Conservation (phyloP, 305 asterid species). For the Euphrasia arctica region DNA sequence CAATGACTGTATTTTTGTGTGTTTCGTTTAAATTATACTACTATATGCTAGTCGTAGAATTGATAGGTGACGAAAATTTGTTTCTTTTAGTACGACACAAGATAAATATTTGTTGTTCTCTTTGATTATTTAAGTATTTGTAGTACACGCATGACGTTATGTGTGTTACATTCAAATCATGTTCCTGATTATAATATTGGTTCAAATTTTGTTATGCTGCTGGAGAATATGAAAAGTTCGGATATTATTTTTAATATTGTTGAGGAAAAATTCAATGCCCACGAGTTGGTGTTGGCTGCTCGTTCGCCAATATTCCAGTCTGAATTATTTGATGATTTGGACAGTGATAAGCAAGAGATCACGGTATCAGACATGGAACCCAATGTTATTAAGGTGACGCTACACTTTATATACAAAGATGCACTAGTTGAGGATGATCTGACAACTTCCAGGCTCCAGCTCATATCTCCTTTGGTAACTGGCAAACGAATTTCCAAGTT, state of each 20-base stretch:
- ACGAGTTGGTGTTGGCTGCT: constrained; percentile 87
- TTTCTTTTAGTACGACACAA: no score
- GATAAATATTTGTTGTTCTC: no score
- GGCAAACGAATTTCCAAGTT: constrained; percentile 77
- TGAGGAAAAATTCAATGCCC: constrained; percentile 79
- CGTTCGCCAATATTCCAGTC: constrained; percentile 66
- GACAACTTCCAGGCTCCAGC: constrained; percentile 59
- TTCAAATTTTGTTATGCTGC: constrained; percentile 69
- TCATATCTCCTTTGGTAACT: constrained; percentile 38
- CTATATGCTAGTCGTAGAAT: no score
- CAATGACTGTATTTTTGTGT: no score
- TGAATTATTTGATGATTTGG: constrained; percentile 51
- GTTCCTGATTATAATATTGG: constrained; percentile 92
- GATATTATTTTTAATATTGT: constrained; percentile 72
- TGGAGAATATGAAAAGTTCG: constrained; percentile 78
- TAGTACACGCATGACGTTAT: no score
- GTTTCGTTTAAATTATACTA: no score
- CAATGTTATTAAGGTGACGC: constrained; percentile 84
- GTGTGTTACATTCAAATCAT: constrained; percentile 64
- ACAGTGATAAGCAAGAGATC: constrained; percentile 59
- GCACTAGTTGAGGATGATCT: constrained; percentile 73
- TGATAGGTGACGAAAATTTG: no score
- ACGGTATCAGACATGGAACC: constrained; percentile 69
- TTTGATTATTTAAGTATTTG: no score
- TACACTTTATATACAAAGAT: constrained; percentile 88